Evolutionary conservation across 225 moss, liverwort and hornwort genomes (phyloP), one percentile per base, ranked within the genome.

Genomic region (Thuidium tamariscinum): DNA sequence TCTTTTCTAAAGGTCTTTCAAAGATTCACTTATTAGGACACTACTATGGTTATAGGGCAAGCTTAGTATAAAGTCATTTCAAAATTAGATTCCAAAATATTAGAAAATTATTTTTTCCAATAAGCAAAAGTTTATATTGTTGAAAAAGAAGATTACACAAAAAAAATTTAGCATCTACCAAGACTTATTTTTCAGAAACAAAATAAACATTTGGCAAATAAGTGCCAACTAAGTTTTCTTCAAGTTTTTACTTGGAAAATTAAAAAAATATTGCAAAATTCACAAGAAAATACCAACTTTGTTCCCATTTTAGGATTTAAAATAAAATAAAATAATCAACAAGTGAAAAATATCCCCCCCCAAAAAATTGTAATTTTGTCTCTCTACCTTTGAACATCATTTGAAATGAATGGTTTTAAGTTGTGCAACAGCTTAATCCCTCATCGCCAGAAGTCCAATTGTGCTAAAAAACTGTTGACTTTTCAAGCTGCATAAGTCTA

Each of bases 21-120:
- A 25, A 41, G 25, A 41, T 69, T 26, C 4, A 5, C 3, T 15
- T 8, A 41, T 18, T 42, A 22, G 7, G 0, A 7, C 1, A 39
- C n/a, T n/a, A n/a, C 1, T 7, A 7, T 22, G n/a, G 6, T 67
- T 37, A 11, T 2, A 22, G 2, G 4, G 2, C 13, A 5, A 0
- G 2, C 7, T 67, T 11, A 22, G 1, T 4, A 7, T 3, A 22
- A 67, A 18, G 37, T 37, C 21, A 37, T 22, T 22, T 2, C 37
- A 67, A 67, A 6, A 37, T 13, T 67, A 22, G 23, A 23, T 67
- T 3, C 4, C 22, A 13, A 22, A 21, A 13, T 22, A 22, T 12
- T 37, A 22, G 4, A 67, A 67, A 12, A 2, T 13, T 1, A 22
- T 37, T 36, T 37, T 36, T 21, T 34, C 13, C 44, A 44, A 44